Conservation (phyloP, 116 monocot species). For the Posidonia oceanica region DNA sequence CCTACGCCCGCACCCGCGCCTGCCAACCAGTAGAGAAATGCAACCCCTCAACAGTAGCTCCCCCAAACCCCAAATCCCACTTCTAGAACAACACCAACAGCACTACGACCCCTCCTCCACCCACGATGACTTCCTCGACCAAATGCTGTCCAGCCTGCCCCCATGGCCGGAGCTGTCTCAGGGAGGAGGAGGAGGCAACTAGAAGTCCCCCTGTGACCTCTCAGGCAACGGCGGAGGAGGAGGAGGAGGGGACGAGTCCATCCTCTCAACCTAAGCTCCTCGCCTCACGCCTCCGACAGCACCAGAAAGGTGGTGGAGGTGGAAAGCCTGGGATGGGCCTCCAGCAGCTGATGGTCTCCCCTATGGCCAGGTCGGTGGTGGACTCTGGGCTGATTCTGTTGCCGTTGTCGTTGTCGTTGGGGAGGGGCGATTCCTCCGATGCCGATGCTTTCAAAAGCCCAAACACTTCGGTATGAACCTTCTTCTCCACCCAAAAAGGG, state of each 20-base stretch:
- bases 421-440: no score
- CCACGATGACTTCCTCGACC: constrained; percentile 60
- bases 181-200: constrained; percentile 10
- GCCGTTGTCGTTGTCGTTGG: no score
- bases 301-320: no score
- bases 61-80: constrained; percentile 16
- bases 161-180: constrained; percentile 42
- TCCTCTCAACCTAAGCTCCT: constrained; percentile 56
- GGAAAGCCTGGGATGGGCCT: no score
- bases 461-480: constrained; percentile 29
- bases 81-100: constrained; percentile 4
- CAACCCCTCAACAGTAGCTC: constrained; percentile 35
- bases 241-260: constrained; percentile 31
- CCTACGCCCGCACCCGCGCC: no score
- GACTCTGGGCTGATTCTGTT: no score
- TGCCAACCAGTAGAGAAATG: constrained; percentile 26
- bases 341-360: no score
- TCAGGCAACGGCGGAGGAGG: constrained; percentile 2
- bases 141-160: constrained; percentile 47
- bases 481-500: neutral
- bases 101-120: constrained; percentile 3
- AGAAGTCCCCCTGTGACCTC: constrained; percentile 36
- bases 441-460: constrained; percentile 48
- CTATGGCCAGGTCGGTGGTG: no score
- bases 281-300: no score